Percentiles rank a stretch among this genome's conserved stretches.
These are phyloP conservation scores for Backusella tuberculispora DNA, from an alignment of 192 early-diverging fungal genomes.

Conservation along the genomic window DNA sequence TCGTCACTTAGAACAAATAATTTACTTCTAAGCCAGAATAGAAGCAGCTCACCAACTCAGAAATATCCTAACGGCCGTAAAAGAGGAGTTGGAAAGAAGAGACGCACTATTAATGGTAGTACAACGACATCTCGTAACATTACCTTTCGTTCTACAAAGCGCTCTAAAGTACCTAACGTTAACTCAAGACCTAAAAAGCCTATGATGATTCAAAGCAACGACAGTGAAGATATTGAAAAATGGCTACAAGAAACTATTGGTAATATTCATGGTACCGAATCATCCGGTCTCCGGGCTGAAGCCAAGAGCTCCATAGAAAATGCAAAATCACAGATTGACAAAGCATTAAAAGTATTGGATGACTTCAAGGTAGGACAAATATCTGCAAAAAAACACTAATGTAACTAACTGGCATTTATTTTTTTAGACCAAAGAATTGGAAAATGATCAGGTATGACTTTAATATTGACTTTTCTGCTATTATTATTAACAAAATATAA, in stretches of 20 bases:
- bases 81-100: constrained; percentile 14
- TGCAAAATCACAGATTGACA: constrained; percentile 23
- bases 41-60: background rate
- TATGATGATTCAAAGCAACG: background rate
- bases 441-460: constrained; percentile 3
- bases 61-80: background rate
- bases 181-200: background rate
- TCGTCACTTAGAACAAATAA: background rate
- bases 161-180: constrained; percentile 6
- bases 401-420: background rate
- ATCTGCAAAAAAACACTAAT: background rate
- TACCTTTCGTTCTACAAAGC: constrained; percentile 13
- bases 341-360: constrained; percentile 22
- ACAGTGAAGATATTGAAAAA: constrained; percentile 10
- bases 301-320: constrained; percentile 16
- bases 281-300: constrained; percentile 10
- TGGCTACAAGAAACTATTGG: constrained; percentile 21
- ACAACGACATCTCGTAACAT: constrained; percentile 19
- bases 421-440: background rate
- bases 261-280: background rate
- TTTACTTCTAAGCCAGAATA: background rate
- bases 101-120: constrained; percentile 9
- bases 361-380: constrained; percentile 14
- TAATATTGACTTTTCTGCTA: background rate
- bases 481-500: background rate